Evolutionary conservation across 192 early-diverging fungal genomes (phyloP).

Genomic region (Rhizoclosmatium globosum): DNA sequence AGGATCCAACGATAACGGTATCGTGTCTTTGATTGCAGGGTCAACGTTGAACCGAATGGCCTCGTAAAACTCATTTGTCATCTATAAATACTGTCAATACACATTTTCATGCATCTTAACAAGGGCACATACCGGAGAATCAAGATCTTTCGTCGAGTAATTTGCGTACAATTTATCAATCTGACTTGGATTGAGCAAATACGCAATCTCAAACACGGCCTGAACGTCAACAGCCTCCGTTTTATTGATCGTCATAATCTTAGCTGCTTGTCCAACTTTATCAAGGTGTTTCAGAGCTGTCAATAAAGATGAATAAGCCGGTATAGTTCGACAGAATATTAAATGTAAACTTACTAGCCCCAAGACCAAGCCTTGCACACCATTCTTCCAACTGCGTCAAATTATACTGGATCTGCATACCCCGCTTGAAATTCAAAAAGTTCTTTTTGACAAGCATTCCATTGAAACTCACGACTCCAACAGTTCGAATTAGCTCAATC

Average conservation of each 20-base stretch:
- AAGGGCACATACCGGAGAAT: constrained; percentile 58
- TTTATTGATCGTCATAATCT: constrained; percentile 89
- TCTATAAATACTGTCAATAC: background rate
- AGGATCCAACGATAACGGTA: constrained; percentile 35
- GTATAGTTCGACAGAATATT: background rate
- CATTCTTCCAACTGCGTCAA: constrained; percentile 92
- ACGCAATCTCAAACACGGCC: constrained; percentile 91
- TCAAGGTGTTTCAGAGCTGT: constrained; percentile 70
- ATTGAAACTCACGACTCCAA: constrained; percentile 90
- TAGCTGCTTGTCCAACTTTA: constrained; percentile 86
- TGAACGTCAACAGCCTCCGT: constrained; percentile 76
- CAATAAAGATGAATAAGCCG: constrained; percentile 32
- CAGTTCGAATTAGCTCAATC: constrained; percentile 83
- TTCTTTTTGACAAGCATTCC: constrained; percentile 87
- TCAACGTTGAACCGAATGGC: background rate
- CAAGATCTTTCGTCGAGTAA: constrained; percentile 78
- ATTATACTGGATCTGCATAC: constrained; percentile 96
- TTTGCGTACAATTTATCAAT: constrained; percentile 90
- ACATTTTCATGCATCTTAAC: background rate
- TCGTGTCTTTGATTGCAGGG: background rate
- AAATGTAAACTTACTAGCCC: constrained; percentile 52
- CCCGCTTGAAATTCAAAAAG: constrained; percentile 92
- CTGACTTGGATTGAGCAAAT: constrained; percentile 83
- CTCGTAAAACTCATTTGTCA: constrained; percentile 27
- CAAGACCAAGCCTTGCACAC: constrained; percentile 85